Base-by-base conservation (phyloP, 1,139 yeast species). In the Lodderomyces elongisporus region DNA sequence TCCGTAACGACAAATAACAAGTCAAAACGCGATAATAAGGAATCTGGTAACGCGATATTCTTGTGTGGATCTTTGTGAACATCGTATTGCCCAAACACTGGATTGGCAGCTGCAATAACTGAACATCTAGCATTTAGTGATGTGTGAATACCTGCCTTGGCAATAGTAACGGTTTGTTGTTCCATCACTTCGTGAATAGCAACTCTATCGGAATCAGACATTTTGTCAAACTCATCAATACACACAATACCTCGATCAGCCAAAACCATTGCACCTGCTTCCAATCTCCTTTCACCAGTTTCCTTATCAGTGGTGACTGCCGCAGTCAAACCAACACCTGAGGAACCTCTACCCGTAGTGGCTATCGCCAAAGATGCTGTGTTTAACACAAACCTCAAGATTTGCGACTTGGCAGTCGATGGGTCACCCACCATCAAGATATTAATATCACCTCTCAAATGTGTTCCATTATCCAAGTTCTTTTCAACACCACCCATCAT, bases 101-200 rank as follows among this genome's bases (percentile, higher is more conserved):
- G 99, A 54, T 91, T 91, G 7, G 99, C 99, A 18, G 99, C 99
- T 0, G 98, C 98, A 47, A 93, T 77, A 14, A 91, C 98, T 26
- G 95, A 84, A 65, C 98, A 91, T 49, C 99, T 77, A 12, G 99
- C 98, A 57, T 91, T 91, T 48, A 91, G 71, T 4, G 97, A 83
- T 1, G 98, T 89, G 55, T 91, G 97, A 47, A 91, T 91, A 47
- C 99, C 99, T 1, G 98, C 98, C 58, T 91, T 93, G 32, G 98
- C 96, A 55, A 91, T 89, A 1, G 98, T 91, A 20, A 91, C 96
- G 0, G 99, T 91, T 58, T 93, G 99, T 62, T 91, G 98, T 66
- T 91, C 98, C 98, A 91, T 93, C 33, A 91, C 98, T 73, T 91
- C 99, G 62, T 91, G 99, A 51, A 91, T 91, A 1, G 98, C 97